These are phyloP conservation scores for Collybia mongolica DNA, from an alignment of 768 basidiomycete species.

Conservation along the genomic window DNA sequence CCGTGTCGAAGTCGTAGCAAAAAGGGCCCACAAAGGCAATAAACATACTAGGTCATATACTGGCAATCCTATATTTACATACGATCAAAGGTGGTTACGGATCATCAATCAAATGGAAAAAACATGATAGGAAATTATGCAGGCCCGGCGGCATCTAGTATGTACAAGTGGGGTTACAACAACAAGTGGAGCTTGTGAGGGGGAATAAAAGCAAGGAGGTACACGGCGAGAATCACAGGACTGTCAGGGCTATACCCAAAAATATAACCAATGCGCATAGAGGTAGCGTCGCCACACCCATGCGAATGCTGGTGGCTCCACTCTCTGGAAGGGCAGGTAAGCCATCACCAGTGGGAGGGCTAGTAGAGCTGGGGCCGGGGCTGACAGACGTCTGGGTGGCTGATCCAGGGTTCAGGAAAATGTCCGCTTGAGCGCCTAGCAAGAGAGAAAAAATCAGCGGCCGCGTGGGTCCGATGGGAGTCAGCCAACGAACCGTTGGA, in stretches of 20 bases:
- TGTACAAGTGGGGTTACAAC: too few species aligned
- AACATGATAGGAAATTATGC: too few species aligned
- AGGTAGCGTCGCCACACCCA: not conserved
- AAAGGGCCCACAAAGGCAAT: too few species aligned
- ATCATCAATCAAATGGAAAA: too few species aligned
- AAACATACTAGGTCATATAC: too few species aligned
- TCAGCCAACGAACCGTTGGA: constrained; percentile 35
- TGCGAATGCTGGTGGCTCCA: not conserved
- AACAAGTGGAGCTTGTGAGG: too few species aligned
- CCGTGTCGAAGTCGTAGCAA: too few species aligned
- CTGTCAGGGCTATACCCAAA: not conserved
- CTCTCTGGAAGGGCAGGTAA: not conserved
- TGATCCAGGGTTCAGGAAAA: constrained; percentile 22
- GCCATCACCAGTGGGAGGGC: not conserved
- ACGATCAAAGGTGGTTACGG: too few species aligned
- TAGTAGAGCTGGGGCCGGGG: not conserved
- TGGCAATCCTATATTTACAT: too few species aligned
- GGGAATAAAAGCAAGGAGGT: not conserved
- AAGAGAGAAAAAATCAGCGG: constrained; percentile 1
- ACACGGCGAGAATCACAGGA: not conserved
- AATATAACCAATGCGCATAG: not conserved
- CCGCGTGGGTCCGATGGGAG: not conserved
- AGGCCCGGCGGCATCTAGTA: too few species aligned
- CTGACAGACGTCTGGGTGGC: constrained; percentile 2
- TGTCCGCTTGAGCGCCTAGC: constrained; percentile 39